Evolutionary conservation across 495 filamentous ascomycete genomes (phyloP), one percentile per base, ranked within the genome.

Genomic region (Penicillium goetzii): DNA sequence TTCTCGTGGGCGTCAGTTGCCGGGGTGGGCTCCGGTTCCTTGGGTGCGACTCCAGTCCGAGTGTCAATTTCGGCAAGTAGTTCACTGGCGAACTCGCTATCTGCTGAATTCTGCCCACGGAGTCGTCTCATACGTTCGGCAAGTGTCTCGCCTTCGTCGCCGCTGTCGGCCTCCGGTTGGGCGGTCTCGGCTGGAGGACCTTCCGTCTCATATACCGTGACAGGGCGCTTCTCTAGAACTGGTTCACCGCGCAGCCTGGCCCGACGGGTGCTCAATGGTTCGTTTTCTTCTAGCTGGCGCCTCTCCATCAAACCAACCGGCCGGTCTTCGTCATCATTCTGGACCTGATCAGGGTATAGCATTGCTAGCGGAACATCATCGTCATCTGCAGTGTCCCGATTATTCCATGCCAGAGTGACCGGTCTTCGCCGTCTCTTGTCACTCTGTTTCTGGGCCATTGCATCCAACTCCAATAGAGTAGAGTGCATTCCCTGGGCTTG

Each of bases 391-490:
- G 56, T 72, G 33, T 81, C 74, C 8, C 86, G 85, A 60, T 89
- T 87, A 73, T 97, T 92, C 95, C 96, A 99, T 6, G 96, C 95
- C 12, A 99, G 83, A 59, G 90, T 88, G 2, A 96, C 86, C 47
- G 87, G 88, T 70, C 90, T 89, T 51, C 85, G 81, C 59, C 89
- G 84, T 50, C 95, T 84, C 33, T 89, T 79, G 51, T 90, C 87
- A 69, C 89, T 90, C 70, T 96, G 89, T 55, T 93, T 84, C 78
- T 98, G 90, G 43, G 91, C 92, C 28, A 97, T 93, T 5, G 92
- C 90, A 66, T 99, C 94, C 50, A 98, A 82, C 71, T 99, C 85
- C 2, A 99, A 83, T 3, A 99, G 82, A 0, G 96, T 98, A n/a
- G 89, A 88, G 47, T 91, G 90, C 78, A 96, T 85, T 6, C 93